Base-by-base conservation (phyloP, 257 asterid genomes). In the Asclepias syriaca region DNA sequence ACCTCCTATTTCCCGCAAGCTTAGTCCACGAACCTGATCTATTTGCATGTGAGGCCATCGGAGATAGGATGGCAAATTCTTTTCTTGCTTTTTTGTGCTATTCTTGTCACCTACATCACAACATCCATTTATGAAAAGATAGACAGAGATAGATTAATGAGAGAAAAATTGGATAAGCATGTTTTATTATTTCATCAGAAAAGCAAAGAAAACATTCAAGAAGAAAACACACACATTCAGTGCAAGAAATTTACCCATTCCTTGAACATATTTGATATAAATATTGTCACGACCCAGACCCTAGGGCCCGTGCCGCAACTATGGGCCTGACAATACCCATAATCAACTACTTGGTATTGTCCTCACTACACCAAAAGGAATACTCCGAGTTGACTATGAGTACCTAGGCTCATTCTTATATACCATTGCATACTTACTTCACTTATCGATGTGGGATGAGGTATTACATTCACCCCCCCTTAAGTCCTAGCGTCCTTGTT, bases 11-110 rank as follows among this genome's bases (percentile, higher is more conserved):
- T 94, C 99, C 78, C 99, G 88, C 80, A 94, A 86, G 66, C 90
- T 84, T 76, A 94, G 90, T 77, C 97, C 99, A 77, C 88, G 93
- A 73, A 91, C 96, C 86, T 91, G 97, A 84, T 88, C 96, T 37
- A 96, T 93, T 78, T 80, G 90, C 90, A 86, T 87, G 84, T 94
- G 99, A 82, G 99, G 99, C 99, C 99, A 94, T 53, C 93, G 89
- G 59, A 94, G 88, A 81, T 88, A 89, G 72, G 90, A 74, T 61
- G 96, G 88, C 18, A 84, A 66, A 58, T 72, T 75, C 80, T 79
- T 86, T 75, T 55, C 81, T 78, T 80, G 84, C 86, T 87, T 91
- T 74, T 79, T 85, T 78, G 68, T 78, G 73, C 72, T 83, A 78
- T 77, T 81, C 81, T 77, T 85, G 74, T 85, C 91, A 85, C 91